Evolutionary conservation across 73 alveolate genomes (phyloP), one percentile per base, ranked within the genome.

Genomic region (Paramecium bursaria): DNA sequence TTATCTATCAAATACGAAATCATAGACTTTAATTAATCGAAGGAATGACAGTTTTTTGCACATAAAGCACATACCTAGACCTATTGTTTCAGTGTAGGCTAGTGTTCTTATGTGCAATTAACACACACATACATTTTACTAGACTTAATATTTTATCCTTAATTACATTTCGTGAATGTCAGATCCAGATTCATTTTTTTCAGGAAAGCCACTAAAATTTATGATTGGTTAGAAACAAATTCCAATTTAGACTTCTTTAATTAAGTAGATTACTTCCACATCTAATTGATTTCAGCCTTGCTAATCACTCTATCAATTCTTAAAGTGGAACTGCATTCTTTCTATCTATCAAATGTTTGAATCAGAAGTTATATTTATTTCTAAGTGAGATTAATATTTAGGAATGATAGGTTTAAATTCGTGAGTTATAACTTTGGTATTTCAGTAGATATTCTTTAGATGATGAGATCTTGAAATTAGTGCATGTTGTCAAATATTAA

Each of bases 161-260:
- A 21, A 39, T 67, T 67, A 67, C 82, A 67, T 67, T 67, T 67
- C 27, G 27, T 67, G 42, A 42, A 67, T 67, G 33, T 39, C 44
- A 42, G 14, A 25, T 30, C 44, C 3, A 15, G 10, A 2, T 39
- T 0, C 0, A 14, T 47, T 15, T 67, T 67, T 19, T 67, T 67
- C 33, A 39, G 55, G 42, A 67, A 25, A 0, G 44, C 35, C 4
- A 67, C 44, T 67, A 35, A 25, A 25, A 39, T 25, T 11, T 53
- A 39, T 3, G 11, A 39, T 25, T 31, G 19, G 19, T 42, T 42
- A 39, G 46, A 21, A 67, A 25, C 27, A 67, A 67, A 67, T 14
- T 35, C 19, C 22, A 67, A 19, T 3, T 13, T n/a, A 42, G 2
- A 67, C 4, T 35, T 15, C 11, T 67, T 7, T 4, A 67, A 42